Percentiles rank a stretch among this genome's conserved stretches.
Evolutionary conservation across 2,329 filamentous ascomycete genomes (phyloP).

Genomic region (Penicillium sp.): DNA sequence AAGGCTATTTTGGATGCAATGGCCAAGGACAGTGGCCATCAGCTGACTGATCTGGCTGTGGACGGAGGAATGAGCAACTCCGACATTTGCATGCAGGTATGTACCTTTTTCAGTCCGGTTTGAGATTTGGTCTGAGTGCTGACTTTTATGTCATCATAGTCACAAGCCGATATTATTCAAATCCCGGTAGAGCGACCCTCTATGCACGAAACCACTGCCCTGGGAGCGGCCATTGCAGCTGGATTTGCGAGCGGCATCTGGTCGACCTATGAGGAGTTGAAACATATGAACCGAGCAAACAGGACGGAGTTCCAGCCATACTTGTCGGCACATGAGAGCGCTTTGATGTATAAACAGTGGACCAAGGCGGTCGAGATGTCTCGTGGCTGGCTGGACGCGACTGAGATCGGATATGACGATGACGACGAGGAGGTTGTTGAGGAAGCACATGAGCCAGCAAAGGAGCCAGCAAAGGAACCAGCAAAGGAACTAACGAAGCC

Average conservation of each 20-base stretch:
- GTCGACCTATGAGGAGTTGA: slow-evolving; percentile 69
- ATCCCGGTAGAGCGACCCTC: slow-evolving; percentile 79
- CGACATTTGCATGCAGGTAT: slow-evolving; percentile 77
- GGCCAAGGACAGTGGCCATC: slow-evolving; percentile 77
- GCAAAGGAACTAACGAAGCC: slow-evolving; percentile 1
- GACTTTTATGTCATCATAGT: slow-evolving; percentile 42
- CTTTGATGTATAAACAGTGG: slow-evolving; percentile 66
- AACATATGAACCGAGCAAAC: slow-evolving; percentile 66
- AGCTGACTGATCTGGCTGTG: slow-evolving; percentile 70
- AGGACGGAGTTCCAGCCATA: slow-evolving; percentile 67
- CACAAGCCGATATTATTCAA: slow-evolving; percentile 78
- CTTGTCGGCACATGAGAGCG: slow-evolving; percentile 56
- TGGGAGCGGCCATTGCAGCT: slow-evolving; percentile 84
- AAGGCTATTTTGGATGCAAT: slow-evolving; percentile 89
- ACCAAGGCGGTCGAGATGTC: slow-evolving; percentile 75
- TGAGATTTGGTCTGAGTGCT: neutral
- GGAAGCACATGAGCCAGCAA: neutral
- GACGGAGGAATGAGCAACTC: slow-evolving; percentile 89
- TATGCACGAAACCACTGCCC: slow-evolving; percentile 86
- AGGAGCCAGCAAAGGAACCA: neutral
- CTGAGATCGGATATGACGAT: slow-evolving; percentile 21
- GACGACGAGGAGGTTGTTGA: neutral
- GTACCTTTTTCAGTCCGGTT: slow-evolving; percentile 19
- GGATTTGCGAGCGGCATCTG: slow-evolving; percentile 80
- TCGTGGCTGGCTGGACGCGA: slow-evolving; percentile 58